Evolutionary conservation across 768 basidiomycete species (phyloP), one percentile per base, ranked within the genome.

Genomic region (Cubamyces lactineus): DNA sequence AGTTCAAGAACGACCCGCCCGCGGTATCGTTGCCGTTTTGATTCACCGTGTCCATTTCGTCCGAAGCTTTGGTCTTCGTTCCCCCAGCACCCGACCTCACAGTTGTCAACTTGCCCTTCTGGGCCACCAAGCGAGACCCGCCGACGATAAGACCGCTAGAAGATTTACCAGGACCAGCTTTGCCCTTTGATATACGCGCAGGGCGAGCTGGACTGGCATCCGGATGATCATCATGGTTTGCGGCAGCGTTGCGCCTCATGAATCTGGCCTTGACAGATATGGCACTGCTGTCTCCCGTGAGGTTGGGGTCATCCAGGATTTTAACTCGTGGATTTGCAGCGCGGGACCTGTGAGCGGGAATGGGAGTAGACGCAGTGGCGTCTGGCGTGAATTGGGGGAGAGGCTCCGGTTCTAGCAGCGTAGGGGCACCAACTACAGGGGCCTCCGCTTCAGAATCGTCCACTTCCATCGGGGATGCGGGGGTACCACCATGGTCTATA

Each of bases 311-410:
- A 53, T 87, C 83, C 4, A 80, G 72, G 61, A 84, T 70, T 66
- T 84, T 84, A 19, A 88, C 80, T 4, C 77, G 76, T 16, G 88
- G 85, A 24, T 86, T 84, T 17, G 78, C 77, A 15, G 72, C 75
- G 46, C 84, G 81, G 1, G 71, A 74, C 57, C 81, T 81, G 69
- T 86, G 86, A 6, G 64, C 63, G 23, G 76, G 76, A 5, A 74
- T 47, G 5, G 23, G 26, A 2, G 61, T 8, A 1, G 52, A 64
- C 16, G 21, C 55, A 38, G 24, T 23, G 7, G 24, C 34, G 55
- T 59, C 34, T n/a, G 57, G 16, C 9, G 42, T n/a, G 2, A n/a
- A 8, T 24, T 21, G 48, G 1, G 54, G 43, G 3, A 24, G 34
- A 16, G 21, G 53, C 19, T 39, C 53, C 19, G 50, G 26, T n/a